Percentiles rank a stretch among this genome's conserved stretches.
These are phyloP conservation scores for Acacia melanoxylon DNA, from an alignment of 306 rosid genomes.

Conservation along the genomic window DNA sequence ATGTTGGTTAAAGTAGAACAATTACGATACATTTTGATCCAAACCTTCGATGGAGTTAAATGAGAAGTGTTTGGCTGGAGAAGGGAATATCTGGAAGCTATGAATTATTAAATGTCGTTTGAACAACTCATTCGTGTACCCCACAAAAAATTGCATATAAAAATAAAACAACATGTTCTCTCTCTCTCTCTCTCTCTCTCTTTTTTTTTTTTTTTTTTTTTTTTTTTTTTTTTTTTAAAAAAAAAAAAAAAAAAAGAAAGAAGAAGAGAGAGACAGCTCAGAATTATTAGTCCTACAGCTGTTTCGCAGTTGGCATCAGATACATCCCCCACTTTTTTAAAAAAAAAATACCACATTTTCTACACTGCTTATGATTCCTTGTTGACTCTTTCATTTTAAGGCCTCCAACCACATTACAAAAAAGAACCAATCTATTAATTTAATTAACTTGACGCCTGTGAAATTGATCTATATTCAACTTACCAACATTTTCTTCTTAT, in stretches of 20 bases:
- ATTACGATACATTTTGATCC: no score
- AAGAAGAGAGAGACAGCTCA: no score
- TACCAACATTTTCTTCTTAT: no score
- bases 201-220: no score
- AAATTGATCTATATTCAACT: no score
- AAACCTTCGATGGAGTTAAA: not conserved
- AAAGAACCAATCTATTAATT: no score
- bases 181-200: no score
- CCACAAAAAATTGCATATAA: conserved; percentile 24
- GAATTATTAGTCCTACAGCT: conserved; percentile 32
- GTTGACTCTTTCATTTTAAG: not conserved
- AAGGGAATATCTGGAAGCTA: conserved; percentile 13
- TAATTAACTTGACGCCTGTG: no score
- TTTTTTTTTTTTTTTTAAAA: not conserved
- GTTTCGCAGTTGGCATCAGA: conserved; percentile 49
- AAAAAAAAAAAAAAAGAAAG: no score
- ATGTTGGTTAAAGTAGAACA: no score
- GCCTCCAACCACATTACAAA: not conserved
- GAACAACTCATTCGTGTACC: conserved; percentile 36
- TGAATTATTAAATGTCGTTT: not conserved
- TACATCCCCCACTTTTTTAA: not conserved
- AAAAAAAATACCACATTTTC: not conserved
- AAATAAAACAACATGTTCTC: not conserved
- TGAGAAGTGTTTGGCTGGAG: conserved; percentile 28
- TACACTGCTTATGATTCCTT: not conserved